Evolutionary conservation across 352 stramenopile genomes (phyloP), one percentile per base, ranked within the genome.

Genomic region (Phytophthora sp.): DNA sequence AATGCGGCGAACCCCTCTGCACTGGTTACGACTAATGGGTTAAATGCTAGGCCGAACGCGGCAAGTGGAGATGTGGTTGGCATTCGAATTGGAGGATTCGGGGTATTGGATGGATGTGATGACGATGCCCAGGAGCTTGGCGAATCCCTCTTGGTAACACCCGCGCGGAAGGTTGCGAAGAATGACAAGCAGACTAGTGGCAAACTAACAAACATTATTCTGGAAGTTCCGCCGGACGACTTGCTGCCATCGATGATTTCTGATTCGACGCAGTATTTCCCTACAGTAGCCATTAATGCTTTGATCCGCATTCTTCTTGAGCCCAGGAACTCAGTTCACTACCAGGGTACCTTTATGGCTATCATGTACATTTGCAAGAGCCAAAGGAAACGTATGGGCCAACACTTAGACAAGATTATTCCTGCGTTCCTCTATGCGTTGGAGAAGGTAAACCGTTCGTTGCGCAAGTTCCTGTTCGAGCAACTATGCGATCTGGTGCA

Each of bases 311-410:
- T 99, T 49, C 87, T 99, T n/a, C 84, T 96, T 20, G 97, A 99
- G 66, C 82, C 94, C 28, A 96, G 94, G 24, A 92, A 99, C 38
- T 96, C 94, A 21, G 94, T 97, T 17, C 96, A 99, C 53, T 98
- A 99, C 66, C 89, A 97, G 26, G 97, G 97, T 53, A 97, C 98
- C 4, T 98, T 99, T 59, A 97, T 99, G 45, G 96, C 97, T 17
- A 95, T 99, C 46, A 99, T 99, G 86, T 98, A 98, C 64, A 99
- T 99, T 62, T 99, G 99, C 78, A 97, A 98, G 69, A 96, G 87
- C 42, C 87, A 99, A 30, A 93, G 95, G 0, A 85, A 98, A 34
- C 87, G 89, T 27, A 98, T 97, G 62, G 95, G 97, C 9, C 90
- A 89, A 15, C 99, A 99, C 66, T 77, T 99, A 20, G 90, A 97